Evolutionary conservation across 306 rosid genomes (phyloP).

Genomic region (Citrullus mucosospermus): DNA sequence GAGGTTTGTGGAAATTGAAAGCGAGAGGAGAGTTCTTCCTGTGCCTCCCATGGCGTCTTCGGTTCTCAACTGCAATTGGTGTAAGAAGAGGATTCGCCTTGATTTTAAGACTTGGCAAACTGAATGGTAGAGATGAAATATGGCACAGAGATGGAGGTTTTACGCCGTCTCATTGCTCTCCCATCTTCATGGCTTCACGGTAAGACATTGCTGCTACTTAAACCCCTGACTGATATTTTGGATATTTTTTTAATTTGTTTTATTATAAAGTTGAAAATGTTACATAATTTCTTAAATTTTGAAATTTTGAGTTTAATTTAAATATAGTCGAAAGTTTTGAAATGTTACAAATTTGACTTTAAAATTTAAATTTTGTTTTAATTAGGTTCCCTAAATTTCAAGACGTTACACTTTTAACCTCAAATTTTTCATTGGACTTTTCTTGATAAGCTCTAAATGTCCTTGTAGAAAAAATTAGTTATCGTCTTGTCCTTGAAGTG

Average conservation of each 20-base stretch:
- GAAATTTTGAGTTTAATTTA: no score
- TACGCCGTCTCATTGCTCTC: not conserved
- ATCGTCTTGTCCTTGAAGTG: no score
- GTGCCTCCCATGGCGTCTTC: slow-evolving; percentile 40
- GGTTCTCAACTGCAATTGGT: not conserved
- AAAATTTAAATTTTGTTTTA: no score
- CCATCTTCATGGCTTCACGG: not conserved
- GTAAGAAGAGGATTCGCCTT: not conserved
- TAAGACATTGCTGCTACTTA: not conserved
- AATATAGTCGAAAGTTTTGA: no score
- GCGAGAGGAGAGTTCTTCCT: slow-evolving; percentile 43
- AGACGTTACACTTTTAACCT: no score
- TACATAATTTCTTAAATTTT: no score
- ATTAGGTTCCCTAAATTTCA: no score
- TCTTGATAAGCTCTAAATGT: no score
- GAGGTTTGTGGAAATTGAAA: slow-evolving; percentile 25
- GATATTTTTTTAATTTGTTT: not conserved
- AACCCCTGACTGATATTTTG: not conserved
- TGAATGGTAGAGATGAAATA: not conserved
- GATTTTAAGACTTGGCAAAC: not conserved
- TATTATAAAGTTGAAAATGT: no score
- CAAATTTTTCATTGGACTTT: no score
- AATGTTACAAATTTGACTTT: no score
- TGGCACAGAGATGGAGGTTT: not conserved
- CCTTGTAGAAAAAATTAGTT: no score